phyloP scores from a whole-genome alignment of 495 filamentous ascomycete genomes.

The Niebla homalea region DNA sequence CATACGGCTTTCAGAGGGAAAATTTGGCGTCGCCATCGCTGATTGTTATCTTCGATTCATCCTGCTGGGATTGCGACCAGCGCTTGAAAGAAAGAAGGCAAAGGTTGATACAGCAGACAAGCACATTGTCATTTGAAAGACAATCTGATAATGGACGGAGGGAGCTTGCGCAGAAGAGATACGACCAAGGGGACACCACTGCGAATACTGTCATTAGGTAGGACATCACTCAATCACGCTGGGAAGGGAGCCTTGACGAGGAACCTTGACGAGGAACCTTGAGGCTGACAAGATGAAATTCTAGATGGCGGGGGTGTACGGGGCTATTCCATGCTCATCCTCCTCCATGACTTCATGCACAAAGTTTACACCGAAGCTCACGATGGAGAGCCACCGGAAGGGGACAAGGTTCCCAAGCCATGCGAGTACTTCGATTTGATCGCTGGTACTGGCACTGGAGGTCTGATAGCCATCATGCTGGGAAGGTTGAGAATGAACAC shows the following conservation, averaged over 20 bases:
- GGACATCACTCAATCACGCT: constrained; percentile 17
- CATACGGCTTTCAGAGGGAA: too few species aligned
- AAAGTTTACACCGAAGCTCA: constrained; percentile 73
- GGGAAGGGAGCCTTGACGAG: background rate
- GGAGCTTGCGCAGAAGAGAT: constrained; percentile 58
- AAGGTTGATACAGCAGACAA: too few species aligned
- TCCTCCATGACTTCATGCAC: constrained; percentile 95
- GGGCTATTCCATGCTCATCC: constrained; percentile 91
- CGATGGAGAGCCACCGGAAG: constrained; percentile 69
- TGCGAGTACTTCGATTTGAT: constrained; percentile 99
- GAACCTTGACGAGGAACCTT: background rate
- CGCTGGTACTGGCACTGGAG: constrained; percentile 85
- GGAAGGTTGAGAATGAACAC: constrained; percentile 82
- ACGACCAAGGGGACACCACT: constrained; percentile 89
- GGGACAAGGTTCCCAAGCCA: constrained; percentile 85
- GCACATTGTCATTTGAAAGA: too few species aligned
- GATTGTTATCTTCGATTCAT: too few species aligned
- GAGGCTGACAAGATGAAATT: constrained; percentile 9
- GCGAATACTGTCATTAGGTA: constrained; percentile 83
- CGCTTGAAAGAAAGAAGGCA: too few species aligned
- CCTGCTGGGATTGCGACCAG: too few species aligned
- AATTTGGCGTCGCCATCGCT: too few species aligned
- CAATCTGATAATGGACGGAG: background rate
- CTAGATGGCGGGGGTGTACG: constrained; percentile 91
- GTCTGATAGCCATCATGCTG: constrained; percentile 91